These are phyloP conservation scores for Tilletia horrida DNA, from an alignment of 1,284 basidiomycete genomes.

Conservation along the genomic window DNA sequence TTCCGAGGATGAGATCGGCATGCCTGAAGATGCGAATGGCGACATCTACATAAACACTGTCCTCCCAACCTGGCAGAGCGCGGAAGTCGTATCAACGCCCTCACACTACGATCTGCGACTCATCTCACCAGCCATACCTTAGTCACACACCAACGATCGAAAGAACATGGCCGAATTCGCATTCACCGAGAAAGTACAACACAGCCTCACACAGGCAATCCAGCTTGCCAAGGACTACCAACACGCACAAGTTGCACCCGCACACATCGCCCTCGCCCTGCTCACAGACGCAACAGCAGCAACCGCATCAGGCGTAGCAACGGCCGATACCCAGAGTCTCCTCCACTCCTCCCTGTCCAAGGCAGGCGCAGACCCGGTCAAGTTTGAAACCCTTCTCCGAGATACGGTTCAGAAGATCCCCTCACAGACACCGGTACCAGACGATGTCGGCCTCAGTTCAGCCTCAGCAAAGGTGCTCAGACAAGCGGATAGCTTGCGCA, in stretches of 20 bases:
- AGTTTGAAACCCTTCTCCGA: constrained; percentile 44
- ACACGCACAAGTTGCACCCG: constrained; percentile 69
- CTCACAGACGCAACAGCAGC: constrained; percentile 55
- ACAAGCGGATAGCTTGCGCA: constrained; percentile 46
- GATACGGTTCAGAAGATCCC: constrained; percentile 48
- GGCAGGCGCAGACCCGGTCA: constrained; percentile 68
- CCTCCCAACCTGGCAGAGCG: background rate
- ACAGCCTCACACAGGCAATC: constrained; percentile 66
- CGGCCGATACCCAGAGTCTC: constrained; percentile 59
- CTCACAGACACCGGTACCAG: constrained; percentile 46
- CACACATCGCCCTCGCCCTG: constrained; percentile 72
- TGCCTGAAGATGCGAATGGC: background rate
- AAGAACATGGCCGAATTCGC: constrained; percentile 48
- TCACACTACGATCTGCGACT: no score
- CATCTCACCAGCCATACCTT: background rate
- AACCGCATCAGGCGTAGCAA: constrained; percentile 46
- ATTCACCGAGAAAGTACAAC: constrained; percentile 75
- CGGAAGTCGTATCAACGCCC: no score
- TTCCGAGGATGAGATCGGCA: background rate
- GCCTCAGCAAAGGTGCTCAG: constrained; percentile 45
- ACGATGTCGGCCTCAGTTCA: constrained; percentile 43
- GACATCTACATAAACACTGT: background rate
- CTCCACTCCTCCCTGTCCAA: constrained; percentile 72
- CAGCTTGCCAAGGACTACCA: constrained; percentile 78
- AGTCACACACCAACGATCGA: background rate